Percentiles rank a stretch among this genome's conserved stretches.
Evolutionary conservation across 768 basidiomycete genomes (phyloP).

Genomic region (Paxillus ammoniavirescens): DNA sequence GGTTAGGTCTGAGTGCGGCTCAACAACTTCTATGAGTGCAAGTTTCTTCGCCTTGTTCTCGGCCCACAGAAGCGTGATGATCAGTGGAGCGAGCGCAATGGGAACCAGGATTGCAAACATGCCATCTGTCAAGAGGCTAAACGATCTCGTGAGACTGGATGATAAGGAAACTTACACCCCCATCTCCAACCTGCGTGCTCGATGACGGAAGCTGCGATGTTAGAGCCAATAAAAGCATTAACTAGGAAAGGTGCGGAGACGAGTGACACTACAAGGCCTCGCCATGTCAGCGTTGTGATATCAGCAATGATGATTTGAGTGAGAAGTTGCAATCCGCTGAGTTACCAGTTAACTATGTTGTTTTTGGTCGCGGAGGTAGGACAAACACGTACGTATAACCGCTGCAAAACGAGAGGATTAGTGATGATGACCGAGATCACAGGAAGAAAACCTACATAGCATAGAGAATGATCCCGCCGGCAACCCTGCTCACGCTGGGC

Average conservation of each 20-base stretch:
- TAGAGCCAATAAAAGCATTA: conserved; percentile 66
- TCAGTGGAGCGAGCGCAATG: conserved; percentile 47
- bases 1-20: neutral
- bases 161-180: conserved; percentile 51
- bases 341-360: neutral
- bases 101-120: conserved; percentile 62
- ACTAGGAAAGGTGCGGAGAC: conserved; percentile 54
- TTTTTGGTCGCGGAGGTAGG: neutral
- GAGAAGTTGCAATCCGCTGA: conserved; percentile 58
- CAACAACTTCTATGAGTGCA: conserved; percentile 24
- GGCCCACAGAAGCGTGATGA: conserved; percentile 54
- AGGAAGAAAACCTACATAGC: conserved; percentile 40
- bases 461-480: conserved; percentile 57
- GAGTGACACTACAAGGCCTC: conserved; percentile 48
- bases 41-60: conserved; percentile 45
- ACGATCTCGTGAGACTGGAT: neutral
- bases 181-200: conserved; percentile 60
- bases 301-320: conserved; percentile 66
- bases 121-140: conserved; percentile 36
- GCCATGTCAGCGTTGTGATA: conserved; percentile 56
- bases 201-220: conserved; percentile 47
- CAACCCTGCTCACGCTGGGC: conserved; percentile 42
- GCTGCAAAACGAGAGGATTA: conserved; percentile 33
- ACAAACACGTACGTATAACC: conserved; percentile 52
- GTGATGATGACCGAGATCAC: conserved; percentile 16